Conservation (phyloP, 2,329 filamentous ascomycete genomes). For the Aspergillus spinulosporus region DNA sequence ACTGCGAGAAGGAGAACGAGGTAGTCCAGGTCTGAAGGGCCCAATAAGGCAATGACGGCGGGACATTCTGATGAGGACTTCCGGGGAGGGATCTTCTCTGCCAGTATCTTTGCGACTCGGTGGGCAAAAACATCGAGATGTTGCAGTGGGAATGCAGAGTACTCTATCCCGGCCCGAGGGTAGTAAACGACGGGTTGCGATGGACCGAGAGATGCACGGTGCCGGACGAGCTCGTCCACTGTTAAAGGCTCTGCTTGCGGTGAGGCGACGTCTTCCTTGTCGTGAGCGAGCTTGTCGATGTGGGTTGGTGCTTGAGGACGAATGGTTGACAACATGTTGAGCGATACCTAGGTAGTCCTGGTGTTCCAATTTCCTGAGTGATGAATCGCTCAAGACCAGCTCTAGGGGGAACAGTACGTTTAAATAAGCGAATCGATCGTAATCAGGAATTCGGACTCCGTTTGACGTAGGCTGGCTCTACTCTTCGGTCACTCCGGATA, state of each 20-base stretch:
- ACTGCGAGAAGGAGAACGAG: conserved; percentile 57
- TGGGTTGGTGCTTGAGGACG: conserved; percentile 9
- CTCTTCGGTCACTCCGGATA: conserved; percentile 1
- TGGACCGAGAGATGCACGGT: conserved; percentile 36
- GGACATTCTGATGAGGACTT: conserved; percentile 30
- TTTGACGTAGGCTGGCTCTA: neutral
- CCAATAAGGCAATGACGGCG: conserved; percentile 52
- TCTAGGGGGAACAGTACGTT: neutral
- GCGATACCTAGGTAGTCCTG: neutral
- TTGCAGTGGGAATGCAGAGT: conserved; percentile 50
- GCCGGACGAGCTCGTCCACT: conserved; percentile 43
- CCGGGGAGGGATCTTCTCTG: conserved; percentile 26
- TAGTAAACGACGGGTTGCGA: conserved; percentile 47
- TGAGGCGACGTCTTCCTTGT: neutral
- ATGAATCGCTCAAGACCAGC: neutral
- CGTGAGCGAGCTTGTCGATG: conserved; percentile 6
- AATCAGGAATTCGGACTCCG: neutral
- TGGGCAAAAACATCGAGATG: conserved; percentile 45
- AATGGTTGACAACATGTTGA: conserved; percentile 18
- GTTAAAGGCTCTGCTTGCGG: conserved; percentile 27
- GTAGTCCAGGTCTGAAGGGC: conserved; percentile 56
- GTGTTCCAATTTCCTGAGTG: neutral
- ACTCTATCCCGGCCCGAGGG: conserved; percentile 46
- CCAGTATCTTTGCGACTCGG: conserved; percentile 33
- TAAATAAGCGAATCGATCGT: neutral